Conservation (phyloP, 2,329 filamentous ascomycete species). For the Spiromastix sp. region DNA sequence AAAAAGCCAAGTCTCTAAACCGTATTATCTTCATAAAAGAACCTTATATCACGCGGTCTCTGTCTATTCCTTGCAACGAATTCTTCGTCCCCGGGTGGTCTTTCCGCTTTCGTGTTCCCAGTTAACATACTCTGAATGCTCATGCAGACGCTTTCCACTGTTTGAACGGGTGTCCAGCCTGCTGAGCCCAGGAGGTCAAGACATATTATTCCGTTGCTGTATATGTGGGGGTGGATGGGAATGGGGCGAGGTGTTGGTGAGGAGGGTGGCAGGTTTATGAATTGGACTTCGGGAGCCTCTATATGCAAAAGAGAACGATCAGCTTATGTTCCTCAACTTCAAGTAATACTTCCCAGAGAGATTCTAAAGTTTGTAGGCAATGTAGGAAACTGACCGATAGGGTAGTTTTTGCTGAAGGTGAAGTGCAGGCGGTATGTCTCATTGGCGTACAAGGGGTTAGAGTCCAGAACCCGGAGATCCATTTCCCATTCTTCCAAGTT, state of each 20-base stretch:
- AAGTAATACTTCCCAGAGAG: neutral
- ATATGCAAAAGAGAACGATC: constrained; percentile 5
- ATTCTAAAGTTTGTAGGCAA: neutral
- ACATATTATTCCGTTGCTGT: constrained; percentile 97
- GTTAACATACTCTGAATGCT: constrained; percentile 97
- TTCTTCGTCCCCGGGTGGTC: constrained; percentile 79
- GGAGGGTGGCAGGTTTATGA: constrained; percentile 49
- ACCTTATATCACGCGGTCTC: constrained; percentile 79
- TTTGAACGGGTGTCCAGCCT: constrained; percentile 95
- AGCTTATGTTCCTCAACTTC: neutral
- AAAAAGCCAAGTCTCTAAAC: constrained; percentile 41
- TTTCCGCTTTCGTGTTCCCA: constrained; percentile 82
- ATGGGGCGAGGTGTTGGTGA: constrained; percentile 46
- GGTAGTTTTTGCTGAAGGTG: constrained; percentile 71
- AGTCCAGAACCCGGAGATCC: constrained; percentile 82
- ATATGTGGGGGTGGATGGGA: constrained; percentile 94
- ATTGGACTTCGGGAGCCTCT: constrained; percentile 95
- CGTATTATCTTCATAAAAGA: constrained; percentile 84
- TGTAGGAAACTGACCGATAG: constrained; percentile 56
- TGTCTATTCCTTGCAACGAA: constrained; percentile 74
- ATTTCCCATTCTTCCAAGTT: constrained; percentile 84
- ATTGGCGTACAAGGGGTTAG: constrained; percentile 75
- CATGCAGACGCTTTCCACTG: constrained; percentile 93
- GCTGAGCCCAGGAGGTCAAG: constrained; percentile 79
- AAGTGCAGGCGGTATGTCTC: constrained; percentile 81